These are phyloP conservation scores for Dactylorhiza incarnata DNA, from an alignment of 106 monocot species.

Conservation along the genomic window DNA sequence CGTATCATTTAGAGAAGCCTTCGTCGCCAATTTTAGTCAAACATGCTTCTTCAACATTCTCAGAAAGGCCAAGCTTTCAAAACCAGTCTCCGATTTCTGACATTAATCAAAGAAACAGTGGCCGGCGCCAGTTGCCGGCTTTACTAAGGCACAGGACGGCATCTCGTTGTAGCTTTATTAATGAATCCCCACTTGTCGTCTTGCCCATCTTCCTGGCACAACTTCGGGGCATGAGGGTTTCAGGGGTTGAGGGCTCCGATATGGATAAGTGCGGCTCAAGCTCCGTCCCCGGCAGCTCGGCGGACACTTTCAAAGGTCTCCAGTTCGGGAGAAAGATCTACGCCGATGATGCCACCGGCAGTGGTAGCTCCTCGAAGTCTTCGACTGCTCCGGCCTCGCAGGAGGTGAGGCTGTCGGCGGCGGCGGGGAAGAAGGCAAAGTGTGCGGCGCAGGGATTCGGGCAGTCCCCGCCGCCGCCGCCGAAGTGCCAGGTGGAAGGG, in stretches of 20 bases:
- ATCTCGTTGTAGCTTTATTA: background rate
- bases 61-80: no score
- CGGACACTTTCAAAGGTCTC: constrained; percentile 5
- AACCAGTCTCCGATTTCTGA: background rate
- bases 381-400: background rate
- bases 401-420: constrained; percentile 1
- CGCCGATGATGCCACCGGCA: constrained; percentile 1
- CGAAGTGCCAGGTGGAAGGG: constrained; percentile 38
- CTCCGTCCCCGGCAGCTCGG: constrained; percentile 5
- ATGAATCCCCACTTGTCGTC: background rate
- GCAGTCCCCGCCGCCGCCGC: constrained; percentile 8
- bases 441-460: constrained; percentile 5
- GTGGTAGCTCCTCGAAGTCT: background rate
- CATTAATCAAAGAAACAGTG: background rate
- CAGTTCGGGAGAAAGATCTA: constrained; percentile 14
- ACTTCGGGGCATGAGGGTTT: background rate
- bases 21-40: background rate
- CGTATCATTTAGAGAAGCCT: no score
- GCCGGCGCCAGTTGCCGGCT: background rate
- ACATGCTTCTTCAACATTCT: background rate
- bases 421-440: constrained; percentile 15
- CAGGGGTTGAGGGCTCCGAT: background rate
- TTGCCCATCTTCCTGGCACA: background rate
- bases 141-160: background rate
- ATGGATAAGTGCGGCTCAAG: constrained; percentile 15